Percentiles rank a stretch among this genome's conserved stretches.
Evolutionary conservation across 176 grass and related monocot genomes (phyloP).

Genomic region (Carex parvula): DNA sequence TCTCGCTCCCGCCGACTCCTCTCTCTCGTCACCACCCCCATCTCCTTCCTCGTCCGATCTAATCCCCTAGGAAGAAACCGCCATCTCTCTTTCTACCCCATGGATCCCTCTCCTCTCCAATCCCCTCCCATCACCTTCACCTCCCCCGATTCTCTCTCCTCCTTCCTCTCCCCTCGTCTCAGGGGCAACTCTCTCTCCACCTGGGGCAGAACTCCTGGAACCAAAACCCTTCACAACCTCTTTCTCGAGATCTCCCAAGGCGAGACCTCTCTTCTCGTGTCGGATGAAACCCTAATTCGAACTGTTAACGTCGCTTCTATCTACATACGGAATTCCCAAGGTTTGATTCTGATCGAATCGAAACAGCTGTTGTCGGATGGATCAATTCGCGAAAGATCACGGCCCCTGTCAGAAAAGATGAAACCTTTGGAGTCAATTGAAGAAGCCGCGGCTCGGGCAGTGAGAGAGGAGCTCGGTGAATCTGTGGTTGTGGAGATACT

Average conservation of each 20-base stretch:
- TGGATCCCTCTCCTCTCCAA: conserved; percentile 32
- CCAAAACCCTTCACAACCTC: conserved; percentile 77
- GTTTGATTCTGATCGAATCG: conserved; percentile 60
- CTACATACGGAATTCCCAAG: conserved; percentile 46
- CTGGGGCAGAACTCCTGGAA: conserved; percentile 61
- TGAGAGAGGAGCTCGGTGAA: conserved; percentile 70
- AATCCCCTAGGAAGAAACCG: conserved; percentile 21
- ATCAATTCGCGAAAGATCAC: conserved; percentile 38
- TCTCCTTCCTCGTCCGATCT: conserved; percentile 27
- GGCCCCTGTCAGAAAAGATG: conserved; percentile 92
- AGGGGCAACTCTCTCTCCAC: conserved; percentile 35
- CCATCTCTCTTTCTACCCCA: conserved; percentile 24
- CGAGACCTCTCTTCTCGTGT: conserved; percentile 45
- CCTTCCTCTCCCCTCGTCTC: conserved; percentile 56
- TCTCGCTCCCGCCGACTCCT: conserved; percentile 16
- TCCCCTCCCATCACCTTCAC: conserved; percentile 52
- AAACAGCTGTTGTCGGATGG: conserved; percentile 84
- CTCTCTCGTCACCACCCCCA: conserved; percentile 31
- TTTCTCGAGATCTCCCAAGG: conserved; percentile 84
- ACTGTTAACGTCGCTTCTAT: conserved; percentile 71
- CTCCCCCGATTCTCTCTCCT: conserved; percentile 56
- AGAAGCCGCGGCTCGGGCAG: conserved; percentile 51
- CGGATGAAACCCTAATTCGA: conserved; percentile 34
- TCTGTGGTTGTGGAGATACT: conserved; percentile 44
- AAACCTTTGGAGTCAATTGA: conserved; percentile 53